Percentiles rank a stretch among this genome's conserved stretches.
phyloP scores from a whole-genome alignment of 2,329 filamentous ascomycete species.

The Ophiocordyceps camponoti-floridani region DNA sequence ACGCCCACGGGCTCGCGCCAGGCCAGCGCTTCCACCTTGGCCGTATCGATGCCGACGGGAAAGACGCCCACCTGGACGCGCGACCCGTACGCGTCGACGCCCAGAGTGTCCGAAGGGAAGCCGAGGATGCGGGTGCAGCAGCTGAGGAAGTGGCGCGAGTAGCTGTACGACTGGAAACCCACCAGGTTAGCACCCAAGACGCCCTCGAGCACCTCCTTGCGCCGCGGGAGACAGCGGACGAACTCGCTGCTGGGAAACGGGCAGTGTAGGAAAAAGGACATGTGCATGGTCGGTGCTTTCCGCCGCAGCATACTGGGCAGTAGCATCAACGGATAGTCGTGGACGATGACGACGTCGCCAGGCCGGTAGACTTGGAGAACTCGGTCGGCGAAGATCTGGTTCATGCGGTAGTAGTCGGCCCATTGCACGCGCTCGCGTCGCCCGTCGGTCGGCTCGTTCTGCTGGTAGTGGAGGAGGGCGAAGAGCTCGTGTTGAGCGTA shows the following conservation, averaged over 20 bases:
- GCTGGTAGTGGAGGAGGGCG: constrained; percentile 89
- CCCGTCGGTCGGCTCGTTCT: constrained; percentile 77
- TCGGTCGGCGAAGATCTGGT: constrained; percentile 76
- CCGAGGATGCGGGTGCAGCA: constrained; percentile 83
- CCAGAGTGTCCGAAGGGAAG: constrained; percentile 72
- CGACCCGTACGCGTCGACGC: constrained; percentile 75
- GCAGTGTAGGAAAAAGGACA: constrained; percentile 85
- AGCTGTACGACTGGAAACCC: constrained; percentile 90
- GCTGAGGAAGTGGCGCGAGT: constrained; percentile 84
- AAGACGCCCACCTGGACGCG: constrained; percentile 87
- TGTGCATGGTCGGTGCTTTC: constrained; percentile 73
- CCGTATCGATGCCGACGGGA: constrained; percentile 86
- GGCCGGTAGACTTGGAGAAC: constrained; percentile 83
- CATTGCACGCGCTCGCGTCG: constrained; percentile 67
- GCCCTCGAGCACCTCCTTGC: constrained; percentile 81
- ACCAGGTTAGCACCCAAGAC: constrained; percentile 83
- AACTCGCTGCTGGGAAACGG: constrained; percentile 96
- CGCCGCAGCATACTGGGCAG: constrained; percentile 80
- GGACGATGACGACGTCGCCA: constrained; percentile 80
- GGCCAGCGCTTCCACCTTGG: constrained; percentile 55
- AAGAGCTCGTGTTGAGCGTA: constrained; percentile 89
- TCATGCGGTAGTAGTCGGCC: constrained; percentile 87
- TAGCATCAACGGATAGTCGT: constrained; percentile 87
- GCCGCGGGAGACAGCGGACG: constrained; percentile 68
- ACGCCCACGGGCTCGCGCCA: constrained; percentile 54